A percentile compares a stretch with the other conserved stretches of the same genome.
These are phyloP conservation scores for Fusarium coicis DNA, from an alignment of 2,329 filamentous ascomycete genomes.

Conservation along the genomic window DNA sequence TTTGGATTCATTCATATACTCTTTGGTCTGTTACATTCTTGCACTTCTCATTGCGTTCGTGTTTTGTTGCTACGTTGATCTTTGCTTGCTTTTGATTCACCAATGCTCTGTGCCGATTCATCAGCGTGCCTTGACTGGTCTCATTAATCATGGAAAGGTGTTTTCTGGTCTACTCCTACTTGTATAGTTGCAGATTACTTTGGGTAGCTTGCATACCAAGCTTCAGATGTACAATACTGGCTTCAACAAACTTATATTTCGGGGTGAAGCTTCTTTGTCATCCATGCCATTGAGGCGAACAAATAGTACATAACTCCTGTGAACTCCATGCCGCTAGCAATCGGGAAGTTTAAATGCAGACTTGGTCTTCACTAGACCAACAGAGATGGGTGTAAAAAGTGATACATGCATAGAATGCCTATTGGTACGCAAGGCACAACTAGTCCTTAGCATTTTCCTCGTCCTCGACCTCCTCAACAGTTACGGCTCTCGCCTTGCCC, in stretches of 20 bases:
- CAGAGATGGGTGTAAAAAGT: background rate
- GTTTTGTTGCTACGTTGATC: background rate
- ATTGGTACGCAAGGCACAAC: background rate
- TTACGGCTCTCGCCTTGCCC: constrained; percentile 57
- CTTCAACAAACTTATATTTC: constrained; percentile 14
- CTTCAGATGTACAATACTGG: constrained; percentile 19
- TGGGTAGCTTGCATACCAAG: constrained; percentile 9
- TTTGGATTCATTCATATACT: constrained; percentile 7
- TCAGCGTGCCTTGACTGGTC: constrained; percentile 10
- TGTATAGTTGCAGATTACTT: constrained; percentile 14
- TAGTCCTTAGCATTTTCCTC: constrained; percentile 25
- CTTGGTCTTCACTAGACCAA: constrained; percentile 5
- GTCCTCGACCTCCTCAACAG: constrained; percentile 49
- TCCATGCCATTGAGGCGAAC: background rate
- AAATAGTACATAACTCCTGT: constrained; percentile 13
- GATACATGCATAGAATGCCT: background rate
- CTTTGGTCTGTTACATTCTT: constrained; percentile 1
- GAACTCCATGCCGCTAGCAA: constrained; percentile 26
- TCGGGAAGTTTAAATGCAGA: constrained; percentile 7
- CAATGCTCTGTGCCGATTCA: background rate
- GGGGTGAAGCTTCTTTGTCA: background rate
- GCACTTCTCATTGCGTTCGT: background rate
- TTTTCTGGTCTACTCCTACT: constrained; percentile 15
- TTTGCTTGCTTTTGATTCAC: background rate
- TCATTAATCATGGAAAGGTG: constrained; percentile 25